Evolutionary conservation across 129 eudicot species (phyloP), one percentile per base, ranked within the genome.

Genomic region (Chrysanthemum makinoi): DNA sequence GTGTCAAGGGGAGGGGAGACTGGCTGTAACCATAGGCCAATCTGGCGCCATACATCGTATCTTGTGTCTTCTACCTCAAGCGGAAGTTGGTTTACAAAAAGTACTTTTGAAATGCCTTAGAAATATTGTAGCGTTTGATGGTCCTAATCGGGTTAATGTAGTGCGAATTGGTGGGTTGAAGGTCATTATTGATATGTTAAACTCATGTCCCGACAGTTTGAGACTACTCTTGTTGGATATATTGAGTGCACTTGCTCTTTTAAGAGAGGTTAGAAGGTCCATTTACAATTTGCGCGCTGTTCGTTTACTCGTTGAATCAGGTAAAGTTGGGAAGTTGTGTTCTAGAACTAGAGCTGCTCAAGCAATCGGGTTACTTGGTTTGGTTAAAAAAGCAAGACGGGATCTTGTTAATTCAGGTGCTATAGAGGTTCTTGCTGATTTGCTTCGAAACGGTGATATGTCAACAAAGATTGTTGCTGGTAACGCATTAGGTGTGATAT

Each of bases 311-410:
- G 81, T 83, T 14, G 88, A 85, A 67, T 77, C 88, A 13, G 87
- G 84, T 50, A 49, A 65, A 65, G 70, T 20, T 26, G 95, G 91
- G 57, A 80, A 80, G 51, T 66, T 85, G 86, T 71, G 56, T n/a
- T 85, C 88, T 57, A 83, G 88, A 79, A 75, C 83, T 57, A 61
- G 90, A 74, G 88, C 88, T n/a, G 90, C 90, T 76, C 90, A 88
- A 50, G 88, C 83, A 15, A 75, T 85, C 6, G 90, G 90, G 66
- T 78, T 88, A 44, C 84, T 88, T 12, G 90, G 88, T 58, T 22
- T 85, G 66, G 80, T 81, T 19, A 81, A 75, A 53, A 66, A 76
- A 64, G 83, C 83, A 7, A 83, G 88, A 69, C 77, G 78, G 9
- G 61, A 51, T 56, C 84, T 88, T 66, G 86, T 88, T 46, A 74